Percentiles rank a stretch among this genome's conserved stretches.
Conservation (phyloP, 306 rosid species). For the Glycine tomentella region DNA sequence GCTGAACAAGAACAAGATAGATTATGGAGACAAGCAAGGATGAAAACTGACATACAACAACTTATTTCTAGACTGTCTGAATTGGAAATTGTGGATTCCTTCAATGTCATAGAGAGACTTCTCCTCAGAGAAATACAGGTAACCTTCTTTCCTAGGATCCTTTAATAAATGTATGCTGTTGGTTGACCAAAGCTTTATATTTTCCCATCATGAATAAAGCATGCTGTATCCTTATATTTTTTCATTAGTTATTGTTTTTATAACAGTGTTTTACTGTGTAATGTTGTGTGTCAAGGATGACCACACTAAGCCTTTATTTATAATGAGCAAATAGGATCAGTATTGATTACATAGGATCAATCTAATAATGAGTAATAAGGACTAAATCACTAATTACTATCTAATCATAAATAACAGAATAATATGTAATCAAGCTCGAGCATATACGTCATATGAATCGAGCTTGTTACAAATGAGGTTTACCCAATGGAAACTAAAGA, state of each 20-base stretch:
- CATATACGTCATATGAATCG: too few relatives aligned
- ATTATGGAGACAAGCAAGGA: conserved; percentile 87
- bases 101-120: conserved; percentile 78
- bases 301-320: too few relatives aligned
- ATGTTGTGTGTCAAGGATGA: too few relatives aligned
- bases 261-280: too few relatives aligned
- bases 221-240: background rate
- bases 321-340: too few relatives aligned
- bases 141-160: conserved; percentile 29
- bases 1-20: conserved; percentile 87
- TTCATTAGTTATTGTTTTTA: background rate
- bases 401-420: too few relatives aligned
- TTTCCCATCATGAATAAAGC: background rate
- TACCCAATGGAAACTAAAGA: too few relatives aligned
- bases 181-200: conserved; percentile 10
- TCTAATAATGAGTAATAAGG: too few relatives aligned
- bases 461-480: too few relatives aligned
- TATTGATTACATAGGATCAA: too few relatives aligned
- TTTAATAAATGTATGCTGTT: conserved; percentile 14
- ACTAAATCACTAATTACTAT: too few relatives aligned
- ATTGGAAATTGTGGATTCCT: conserved; percentile 81
- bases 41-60: conserved; percentile 68
- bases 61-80: conserved; percentile 74
- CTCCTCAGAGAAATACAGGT: conserved; percentile 80
- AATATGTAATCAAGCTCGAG: too few relatives aligned